A percentile compares a stretch with the other conserved stretches of the same genome.
Evolutionary conservation across 345 rosid species (phyloP).

Genomic region (Angophora floribunda): DNA sequence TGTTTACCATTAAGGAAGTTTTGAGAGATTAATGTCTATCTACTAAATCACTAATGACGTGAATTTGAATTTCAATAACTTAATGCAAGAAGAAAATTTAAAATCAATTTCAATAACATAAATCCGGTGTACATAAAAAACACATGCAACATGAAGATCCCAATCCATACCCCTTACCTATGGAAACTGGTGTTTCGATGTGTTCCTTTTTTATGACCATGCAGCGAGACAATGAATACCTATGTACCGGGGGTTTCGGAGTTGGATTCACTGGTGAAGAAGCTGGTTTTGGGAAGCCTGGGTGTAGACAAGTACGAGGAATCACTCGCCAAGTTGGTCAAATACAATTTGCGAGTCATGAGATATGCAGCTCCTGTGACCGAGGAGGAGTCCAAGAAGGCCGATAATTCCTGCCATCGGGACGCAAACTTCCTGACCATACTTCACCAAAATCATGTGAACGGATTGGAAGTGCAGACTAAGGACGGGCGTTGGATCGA

Average conservation of each 20-base stretch:
- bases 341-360: background rate
- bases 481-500: background rate
- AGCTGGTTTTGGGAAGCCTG: background rate
- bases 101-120: background rate
- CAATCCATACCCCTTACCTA: background rate
- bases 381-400: background rate
- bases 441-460: conserved; percentile 1
- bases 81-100: background rate
- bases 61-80: background rate
- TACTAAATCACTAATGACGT: background rate
- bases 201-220: background rate
- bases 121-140: background rate
- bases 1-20: background rate
- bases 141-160: background rate
- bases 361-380: background rate
- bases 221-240: background rate
- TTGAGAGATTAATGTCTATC: background rate
- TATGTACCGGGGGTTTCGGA: background rate
- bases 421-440: background rate
- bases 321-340: background rate
- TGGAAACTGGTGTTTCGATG: background rate
- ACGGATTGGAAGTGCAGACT: background rate
- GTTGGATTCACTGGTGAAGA: background rate
- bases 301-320: background rate
- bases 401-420: background rate